These are phyloP conservation scores for Rhododendron williamsianum DNA, from an alignment of 148 eudicot genomes.

Conservation along the genomic window DNA sequence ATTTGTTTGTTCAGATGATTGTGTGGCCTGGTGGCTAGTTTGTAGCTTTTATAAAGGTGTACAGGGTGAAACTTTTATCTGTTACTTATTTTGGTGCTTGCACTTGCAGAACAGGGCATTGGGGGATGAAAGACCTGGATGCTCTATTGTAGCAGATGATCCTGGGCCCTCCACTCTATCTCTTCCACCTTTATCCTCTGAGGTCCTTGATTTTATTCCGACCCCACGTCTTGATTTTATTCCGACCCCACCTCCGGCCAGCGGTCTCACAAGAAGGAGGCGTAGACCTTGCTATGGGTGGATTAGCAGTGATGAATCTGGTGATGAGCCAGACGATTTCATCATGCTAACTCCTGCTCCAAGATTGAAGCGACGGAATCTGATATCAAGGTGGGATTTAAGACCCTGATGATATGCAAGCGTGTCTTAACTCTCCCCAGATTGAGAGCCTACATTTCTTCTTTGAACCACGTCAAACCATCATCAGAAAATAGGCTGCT, in stretches of 20 bases:
- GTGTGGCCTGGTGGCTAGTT: neutral
- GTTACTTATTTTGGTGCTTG: neutral
- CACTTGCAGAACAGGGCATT: neutral
- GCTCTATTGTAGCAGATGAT: neutral
- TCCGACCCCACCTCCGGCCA: neutral
- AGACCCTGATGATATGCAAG: neutral
- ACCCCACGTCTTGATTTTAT: too few relatives aligned
- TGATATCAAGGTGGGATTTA: slow-evolving; percentile 21
- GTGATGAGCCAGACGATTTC: slow-evolving; percentile 10
- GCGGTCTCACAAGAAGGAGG: neutral
- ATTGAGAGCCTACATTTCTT: neutral
- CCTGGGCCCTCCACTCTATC: slow-evolving; percentile 1
- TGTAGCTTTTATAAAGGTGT: neutral
- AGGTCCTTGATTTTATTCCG: neutral
- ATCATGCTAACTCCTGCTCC: slow-evolving; percentile 10
- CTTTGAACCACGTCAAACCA: neutral
- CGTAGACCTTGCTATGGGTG: slow-evolving; percentile 24
- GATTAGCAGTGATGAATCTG: slow-evolving; percentile 17
- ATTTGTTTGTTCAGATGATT: neutral
- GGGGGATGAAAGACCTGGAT: slow-evolving; percentile 1
- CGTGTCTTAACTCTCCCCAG: neutral
- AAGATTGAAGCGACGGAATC: neutral
- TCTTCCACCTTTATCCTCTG: neutral
- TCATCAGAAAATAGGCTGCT: neutral
- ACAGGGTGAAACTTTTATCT: neutral